A percentile compares a stretch with the other conserved stretches of the same genome.
Conservation (phyloP, 2,329 filamentous ascomycete species). For the Fusarium drepaniforme region DNA sequence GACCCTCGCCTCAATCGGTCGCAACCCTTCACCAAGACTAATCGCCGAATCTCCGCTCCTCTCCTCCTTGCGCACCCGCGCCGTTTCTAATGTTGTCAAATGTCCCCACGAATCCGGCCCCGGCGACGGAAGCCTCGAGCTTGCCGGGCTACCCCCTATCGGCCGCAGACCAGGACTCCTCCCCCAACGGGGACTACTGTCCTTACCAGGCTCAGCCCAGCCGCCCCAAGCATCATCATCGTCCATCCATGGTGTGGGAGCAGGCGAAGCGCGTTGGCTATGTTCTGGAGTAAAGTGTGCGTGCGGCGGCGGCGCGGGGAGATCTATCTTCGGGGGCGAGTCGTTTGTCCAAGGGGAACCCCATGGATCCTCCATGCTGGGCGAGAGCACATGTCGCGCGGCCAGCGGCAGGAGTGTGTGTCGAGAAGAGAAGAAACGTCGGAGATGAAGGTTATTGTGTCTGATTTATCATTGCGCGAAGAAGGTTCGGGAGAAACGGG, state of each 20-base stretch:
- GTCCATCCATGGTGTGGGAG: constrained; percentile 47
- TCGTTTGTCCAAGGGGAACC: constrained; percentile 68
- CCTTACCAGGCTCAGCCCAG: constrained; percentile 48
- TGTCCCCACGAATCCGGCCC: constrained; percentile 43
- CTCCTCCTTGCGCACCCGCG: constrained; percentile 32
- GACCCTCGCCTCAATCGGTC: constrained; percentile 21
- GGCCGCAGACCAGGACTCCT: constrained; percentile 50
- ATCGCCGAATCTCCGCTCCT: constrained; percentile 47
- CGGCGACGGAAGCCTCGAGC: constrained; percentile 46
- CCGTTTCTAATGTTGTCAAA: constrained; percentile 32
- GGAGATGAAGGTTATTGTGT: constrained; percentile 22
- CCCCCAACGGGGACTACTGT: constrained; percentile 47
- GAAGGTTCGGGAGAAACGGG: constrained; percentile 14
- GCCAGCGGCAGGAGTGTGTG: constrained; percentile 19
- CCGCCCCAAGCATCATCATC: constrained; percentile 52
- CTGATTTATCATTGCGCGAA: constrained; percentile 37
- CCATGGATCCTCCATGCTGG: constrained; percentile 73
- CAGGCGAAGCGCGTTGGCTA: constrained; percentile 41
- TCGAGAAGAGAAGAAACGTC: not conserved
- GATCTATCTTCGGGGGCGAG: constrained; percentile 51
- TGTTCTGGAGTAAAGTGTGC: constrained; percentile 48
- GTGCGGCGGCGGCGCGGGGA: constrained; percentile 48
- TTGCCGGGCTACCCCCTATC: constrained; percentile 38
- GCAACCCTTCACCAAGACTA: constrained; percentile 40
- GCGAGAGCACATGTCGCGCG: constrained; percentile 50